Evolutionary conservation across 2,329 filamentous ascomycete species (phyloP), one percentile per base, ranked within the genome.

Genomic region (Pseudocercospora macadamiae): DNA sequence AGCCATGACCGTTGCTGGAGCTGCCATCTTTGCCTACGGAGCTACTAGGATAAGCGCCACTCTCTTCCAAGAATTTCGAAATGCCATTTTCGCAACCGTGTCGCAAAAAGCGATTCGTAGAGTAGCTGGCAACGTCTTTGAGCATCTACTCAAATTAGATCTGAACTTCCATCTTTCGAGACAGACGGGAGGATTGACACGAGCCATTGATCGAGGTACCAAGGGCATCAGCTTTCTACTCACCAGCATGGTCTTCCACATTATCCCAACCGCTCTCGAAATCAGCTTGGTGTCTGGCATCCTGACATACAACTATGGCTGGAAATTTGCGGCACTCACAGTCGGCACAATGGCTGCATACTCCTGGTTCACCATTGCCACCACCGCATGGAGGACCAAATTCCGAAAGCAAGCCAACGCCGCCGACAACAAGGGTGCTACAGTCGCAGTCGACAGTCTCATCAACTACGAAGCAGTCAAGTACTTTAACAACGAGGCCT

Each of bases 381-480:
- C 95, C 1, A 99, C 95, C 6, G 89, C 95, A 0, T 99, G 95
- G 96, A 85, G 96, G 68, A 99, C 96, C 2, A 96, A 96, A 74
- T 99, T 99, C 75, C 85, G 96, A 47, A 89, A 93, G 68, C 90
- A 96, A 75, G 92, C 95, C 36, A 99, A 99, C 73, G 91, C 92
- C 4, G 96, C 95, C 0, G 96, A 99, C 69, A 99, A 97, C 76
- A 91, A 88, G 72, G 95, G 91, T 0, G 96, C 93, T 1, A 97
- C 93, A 0, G 91, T 97, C 6, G 93, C 93, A 0, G 93, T 97
- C 1, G 95, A 99, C 77, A 96, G 93, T 0, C 80, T 99, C 51
- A 96, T 99, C 80, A 99, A 99, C 78, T 99, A 97, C 71, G 95
- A 99, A 76, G 93, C 96, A 12, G 95, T 99, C 72, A 99, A 99